phyloP scores from a whole-genome alignment of 73 alveolate genomes.

The Uronychia setigera region DNA sequence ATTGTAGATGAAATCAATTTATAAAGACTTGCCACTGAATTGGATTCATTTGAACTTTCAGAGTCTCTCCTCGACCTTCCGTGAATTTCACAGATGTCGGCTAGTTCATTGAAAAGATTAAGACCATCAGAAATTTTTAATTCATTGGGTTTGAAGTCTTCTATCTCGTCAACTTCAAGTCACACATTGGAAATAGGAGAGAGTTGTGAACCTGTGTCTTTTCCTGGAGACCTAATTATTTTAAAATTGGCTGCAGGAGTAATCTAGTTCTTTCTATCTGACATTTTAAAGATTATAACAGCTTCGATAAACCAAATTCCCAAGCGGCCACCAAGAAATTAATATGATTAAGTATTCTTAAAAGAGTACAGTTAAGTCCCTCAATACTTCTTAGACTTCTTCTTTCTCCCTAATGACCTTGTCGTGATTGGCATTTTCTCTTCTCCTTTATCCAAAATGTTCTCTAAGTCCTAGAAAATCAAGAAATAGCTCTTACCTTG shows the following conservation, averaged over 20 bases:
- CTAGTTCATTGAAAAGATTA: background rate
- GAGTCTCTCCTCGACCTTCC: background rate
- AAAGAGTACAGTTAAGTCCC: background rate
- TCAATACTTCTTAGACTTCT: conserved; percentile 18
- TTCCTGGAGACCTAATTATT: background rate
- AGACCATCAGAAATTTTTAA: no score
- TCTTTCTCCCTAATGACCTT: conserved; percentile 58
- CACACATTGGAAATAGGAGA: no score
- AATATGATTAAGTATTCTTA: background rate
- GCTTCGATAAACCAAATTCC: background rate
- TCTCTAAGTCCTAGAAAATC: conserved; percentile 42
- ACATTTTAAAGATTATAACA: background rate
- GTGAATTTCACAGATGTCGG: background rate
- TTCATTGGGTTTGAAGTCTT: no score
- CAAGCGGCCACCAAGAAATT: no score
- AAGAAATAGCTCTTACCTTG: conserved; percentile 10
- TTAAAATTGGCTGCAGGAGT: background rate
- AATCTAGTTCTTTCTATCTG: background rate
- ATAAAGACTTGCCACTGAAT: background rate
- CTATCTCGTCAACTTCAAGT: background rate
- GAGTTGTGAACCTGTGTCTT: no score
- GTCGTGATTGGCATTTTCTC: conserved; percentile 45
- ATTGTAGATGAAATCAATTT: background rate
- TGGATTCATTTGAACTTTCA: background rate
- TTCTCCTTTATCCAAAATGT: conserved; percentile 30